A percentile compares a stretch with the other conserved stretches of the same genome.
Conservation (phyloP, 139 green algal species). For the Coelastrella sp. region DNA sequence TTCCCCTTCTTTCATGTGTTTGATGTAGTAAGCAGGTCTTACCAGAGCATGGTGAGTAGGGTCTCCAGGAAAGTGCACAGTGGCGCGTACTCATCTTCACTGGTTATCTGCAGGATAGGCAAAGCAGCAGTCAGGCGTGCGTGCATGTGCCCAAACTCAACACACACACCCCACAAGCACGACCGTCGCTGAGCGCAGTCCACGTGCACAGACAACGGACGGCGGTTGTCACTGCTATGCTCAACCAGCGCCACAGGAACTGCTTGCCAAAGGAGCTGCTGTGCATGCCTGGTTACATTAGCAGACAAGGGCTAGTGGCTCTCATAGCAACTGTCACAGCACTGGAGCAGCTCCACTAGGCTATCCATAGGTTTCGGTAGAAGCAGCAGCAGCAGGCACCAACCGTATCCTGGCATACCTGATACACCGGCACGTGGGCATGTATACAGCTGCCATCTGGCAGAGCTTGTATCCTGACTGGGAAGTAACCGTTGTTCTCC, state of each 20-base stretch:
- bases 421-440: conserved; percentile 85
- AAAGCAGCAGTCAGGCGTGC: not conserved
- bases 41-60: conserved; percentile 88
- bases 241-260: no score
- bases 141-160: not conserved
- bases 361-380: no score
- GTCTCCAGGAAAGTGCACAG: conserved; percentile 95
- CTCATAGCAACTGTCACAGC: no score
- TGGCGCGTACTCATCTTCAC: conserved; percentile 75
- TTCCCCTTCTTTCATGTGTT: not conserved
- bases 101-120: conserved; percentile 75
- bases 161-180: not conserved
- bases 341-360: no score
- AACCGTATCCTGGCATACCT: conserved; percentile 56
- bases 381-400: not conserved
- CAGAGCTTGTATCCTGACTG: conserved; percentile 88
- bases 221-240: no score
- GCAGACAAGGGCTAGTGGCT: not conserved
- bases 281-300: no score
- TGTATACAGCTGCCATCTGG: conserved; percentile 86
- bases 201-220: no score
- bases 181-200: no score
- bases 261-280: no score
- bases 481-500: conserved; percentile 93
- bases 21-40: no score